Base-by-base conservation (phyloP, 176 grass and related monocot genomes). In the Puccinellia tenuiflora region DNA sequence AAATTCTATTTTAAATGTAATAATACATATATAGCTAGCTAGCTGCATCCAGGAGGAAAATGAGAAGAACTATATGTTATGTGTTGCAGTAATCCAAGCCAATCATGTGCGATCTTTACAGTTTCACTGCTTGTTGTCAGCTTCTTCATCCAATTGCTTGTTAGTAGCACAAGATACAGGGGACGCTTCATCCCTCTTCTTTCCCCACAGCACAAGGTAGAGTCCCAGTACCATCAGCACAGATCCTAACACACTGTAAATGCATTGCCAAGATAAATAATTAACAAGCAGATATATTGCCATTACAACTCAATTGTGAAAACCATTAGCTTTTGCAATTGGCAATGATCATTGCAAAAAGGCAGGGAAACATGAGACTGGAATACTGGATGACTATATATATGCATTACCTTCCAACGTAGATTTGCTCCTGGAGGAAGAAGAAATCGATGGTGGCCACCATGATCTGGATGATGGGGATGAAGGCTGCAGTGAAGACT, bases 171-270 rank as follows among this genome's bases (percentile, higher is more conserved):
- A 55, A 7, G 56, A 35, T 20, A 13, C 15, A 3, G 16, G 12
- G 1, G 81, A 71, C 46, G 39, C 39, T 71, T 28, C 79, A 43
- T 97, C 94, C 63, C 75, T 71, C 80, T 87, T 97, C 81, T 97
- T 97, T 75, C 94, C 94, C 94, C 94, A 97, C 25, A 97, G 54
- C 66, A 97, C 47, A 33, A 97, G 89, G 28, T 94, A 92, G 12
- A 94, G 88, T 9, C 90, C 94, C 38, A 56, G 50, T 55, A 97
- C 83, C 88, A 92, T 88, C 64, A 97, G 50, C 17, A 20, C 57
- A 5, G 90, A 92, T 33, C 92, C 90, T 74, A 92, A 60, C 55
- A 97, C 63, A 21, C 92, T 97, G 82, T 42, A 40, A 34, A 77
- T 7, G 55, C 68, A 71, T 25, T 8, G 14, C 15, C 33, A 37